Conservation (phyloP, 202 grass and related monocot genomes). For the Setaria viridis region DNA sequence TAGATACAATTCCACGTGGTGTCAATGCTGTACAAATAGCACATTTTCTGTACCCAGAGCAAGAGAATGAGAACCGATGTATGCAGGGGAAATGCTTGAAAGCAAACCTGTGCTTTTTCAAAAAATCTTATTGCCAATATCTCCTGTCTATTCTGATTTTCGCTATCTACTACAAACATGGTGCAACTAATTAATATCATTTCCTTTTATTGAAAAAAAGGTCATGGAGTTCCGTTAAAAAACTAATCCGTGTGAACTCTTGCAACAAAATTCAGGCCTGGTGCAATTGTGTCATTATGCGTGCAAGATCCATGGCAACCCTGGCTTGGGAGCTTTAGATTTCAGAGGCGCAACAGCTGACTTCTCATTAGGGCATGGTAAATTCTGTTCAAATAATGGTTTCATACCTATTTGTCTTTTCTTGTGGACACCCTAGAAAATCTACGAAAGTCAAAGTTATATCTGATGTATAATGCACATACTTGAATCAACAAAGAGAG, state of each 20-base stretch:
- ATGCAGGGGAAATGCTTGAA: slow-evolving; percentile 7
- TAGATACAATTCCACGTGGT: not conserved
- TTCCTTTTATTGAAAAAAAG: not conserved
- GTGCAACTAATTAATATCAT: not conserved
- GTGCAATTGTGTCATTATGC: not conserved
- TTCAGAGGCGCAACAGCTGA: not conserved
- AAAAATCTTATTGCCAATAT: slow-evolving; percentile 3
- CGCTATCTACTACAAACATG: not conserved
- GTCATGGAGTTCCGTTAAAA: not conserved
- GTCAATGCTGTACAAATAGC: not conserved
- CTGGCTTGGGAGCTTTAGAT: not conserved
- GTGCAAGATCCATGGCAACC: slow-evolving; percentile 2
- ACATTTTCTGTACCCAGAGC: slow-evolving; percentile 7
- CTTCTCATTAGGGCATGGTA: not conserved
- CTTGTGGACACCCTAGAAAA: not conserved
- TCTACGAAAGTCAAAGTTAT: not conserved
- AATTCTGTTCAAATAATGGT: not conserved
- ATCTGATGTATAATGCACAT: not conserved
- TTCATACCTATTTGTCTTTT: slow-evolving; percentile 3
- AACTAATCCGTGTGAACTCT: not conserved
- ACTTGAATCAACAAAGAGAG: slow-evolving; percentile 1
- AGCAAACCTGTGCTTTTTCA: slow-evolving; percentile 3
- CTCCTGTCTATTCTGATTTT: not conserved
- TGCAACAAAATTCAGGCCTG: slow-evolving; percentile 6
- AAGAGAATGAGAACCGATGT: slow-evolving; percentile 10